These are phyloP conservation scores for Suhomyces pyralidae DNA, from an alignment of 805 yeast species.

Conservation along the genomic window DNA sequence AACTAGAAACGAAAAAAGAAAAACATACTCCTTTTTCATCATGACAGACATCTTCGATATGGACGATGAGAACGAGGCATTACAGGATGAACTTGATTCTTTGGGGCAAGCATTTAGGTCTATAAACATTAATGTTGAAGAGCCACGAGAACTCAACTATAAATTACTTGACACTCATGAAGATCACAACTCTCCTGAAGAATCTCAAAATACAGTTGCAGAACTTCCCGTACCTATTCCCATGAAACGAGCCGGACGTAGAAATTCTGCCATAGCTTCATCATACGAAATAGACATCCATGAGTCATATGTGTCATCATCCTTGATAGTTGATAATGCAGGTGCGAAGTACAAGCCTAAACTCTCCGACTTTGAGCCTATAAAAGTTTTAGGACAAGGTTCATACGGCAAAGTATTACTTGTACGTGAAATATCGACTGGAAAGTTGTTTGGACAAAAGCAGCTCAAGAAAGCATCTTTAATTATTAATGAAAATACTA, in stretches of 20 bases:
- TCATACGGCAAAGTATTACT: conserved; percentile 43
- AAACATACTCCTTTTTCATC: background rate
- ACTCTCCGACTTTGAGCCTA: conserved; percentile 39
- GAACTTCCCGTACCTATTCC: conserved; percentile 20
- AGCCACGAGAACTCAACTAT: conserved; percentile 17
- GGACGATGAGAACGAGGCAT: conserved; percentile 30
- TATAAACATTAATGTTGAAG: background rate
- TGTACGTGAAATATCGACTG: conserved; percentile 37
- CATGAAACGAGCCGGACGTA: conserved; percentile 12
- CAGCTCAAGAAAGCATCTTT: conserved; percentile 40
- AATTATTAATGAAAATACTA: conserved; percentile 29
- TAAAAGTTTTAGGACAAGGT: conserved; percentile 44
- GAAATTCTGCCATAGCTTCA: conserved; percentile 26
- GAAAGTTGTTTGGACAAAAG: conserved; percentile 42
- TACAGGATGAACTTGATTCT: background rate
- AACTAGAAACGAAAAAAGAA: background rate
- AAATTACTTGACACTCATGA: conserved; percentile 9
- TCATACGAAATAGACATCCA: conserved; percentile 35
- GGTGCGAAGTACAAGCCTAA: conserved; percentile 20
- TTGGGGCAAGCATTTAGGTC: background rate
- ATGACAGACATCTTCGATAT: conserved; percentile 36
- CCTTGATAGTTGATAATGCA: conserved; percentile 14
- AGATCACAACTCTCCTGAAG: conserved; percentile 9
- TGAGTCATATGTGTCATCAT: conserved; percentile 29
- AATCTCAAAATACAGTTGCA: conserved; percentile 10